Conservation (phyloP, 2,329 filamentous ascomycete species). For the Fusarium sublunatum region DNA sequence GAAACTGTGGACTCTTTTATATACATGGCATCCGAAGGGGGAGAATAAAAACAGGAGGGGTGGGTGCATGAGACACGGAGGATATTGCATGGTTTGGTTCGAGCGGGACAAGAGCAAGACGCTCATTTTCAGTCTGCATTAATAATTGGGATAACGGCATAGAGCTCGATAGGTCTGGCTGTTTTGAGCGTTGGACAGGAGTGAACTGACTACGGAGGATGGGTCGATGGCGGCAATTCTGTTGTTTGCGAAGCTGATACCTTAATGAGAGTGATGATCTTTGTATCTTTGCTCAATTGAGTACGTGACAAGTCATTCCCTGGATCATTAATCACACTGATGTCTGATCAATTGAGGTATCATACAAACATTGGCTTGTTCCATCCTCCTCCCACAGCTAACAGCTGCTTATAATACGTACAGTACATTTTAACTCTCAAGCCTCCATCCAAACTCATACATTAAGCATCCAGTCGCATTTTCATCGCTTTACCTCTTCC, state of each 20-base stretch:
- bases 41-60: constrained; percentile 9
- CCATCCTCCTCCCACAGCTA: constrained; percentile 5
- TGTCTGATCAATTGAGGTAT: neutral
- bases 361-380: constrained; percentile 7
- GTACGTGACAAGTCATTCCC: neutral
- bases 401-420: constrained; percentile 42
- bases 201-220: constrained; percentile 20
- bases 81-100: constrained; percentile 24
- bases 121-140: constrained; percentile 29
- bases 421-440: constrained; percentile 31
- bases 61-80: neutral
- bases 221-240: constrained; percentile 23
- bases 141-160: constrained; percentile 33
- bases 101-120: constrained; percentile 19
- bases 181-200: constrained; percentile 11
- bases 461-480: neutral
- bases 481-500: constrained; percentile 71
- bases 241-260: constrained; percentile 22
- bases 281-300: constrained; percentile 5
- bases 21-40: constrained; percentile 24
- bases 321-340: neutral
- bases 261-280: constrained; percentile 43
- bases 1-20: constrained; percentile 6
- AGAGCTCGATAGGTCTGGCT: constrained; percentile 21
- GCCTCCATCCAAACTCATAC: constrained; percentile 1